Base-by-base conservation (phyloP, 352 stramenopile genomes). In the Pilasporangium apinafurcum region DNA sequence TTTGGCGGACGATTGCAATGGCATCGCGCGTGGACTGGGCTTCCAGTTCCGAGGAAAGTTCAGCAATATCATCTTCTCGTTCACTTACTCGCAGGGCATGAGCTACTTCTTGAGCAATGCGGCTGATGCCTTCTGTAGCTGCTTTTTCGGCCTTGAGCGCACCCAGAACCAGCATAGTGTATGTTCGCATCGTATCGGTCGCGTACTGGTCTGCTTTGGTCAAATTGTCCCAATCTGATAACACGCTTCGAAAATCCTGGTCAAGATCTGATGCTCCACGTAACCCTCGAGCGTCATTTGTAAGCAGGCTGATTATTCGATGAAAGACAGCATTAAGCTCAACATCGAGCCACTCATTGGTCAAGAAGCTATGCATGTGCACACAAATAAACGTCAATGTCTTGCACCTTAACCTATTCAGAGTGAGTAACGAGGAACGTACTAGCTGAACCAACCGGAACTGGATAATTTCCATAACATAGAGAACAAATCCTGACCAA, bases 271-370 rank as follows among this genome's bases (percentile, higher is more conserved):
- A 22, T 2, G 53, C 45, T 0, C 49, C 57, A 38, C 51, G 48
- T 5, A 72, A 32, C 8, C 41, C 8, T 20, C 44, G 41, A 1
- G 48, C 48, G 9, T 68, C 49, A 4, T 17, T 48, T 7, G 34
- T 29, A 18, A 72, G 44, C 21, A 68, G 28, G 5, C 31, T 28
- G 4, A 52, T 13, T 1, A 51, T 8, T 13, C 37, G 53, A 5
- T 31, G 17, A 5, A 48, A 4, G 8, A 65, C 36, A 8, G n/a
- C 27, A 4, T 41, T 31, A 2, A 67, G n/a, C 9, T 65, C 58
- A 1, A 4, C 17, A 18, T 55, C 57, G 17, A 53, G 47, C 46
- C 42, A 65, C 24, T 65, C 62, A 14, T 56, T 36, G 10, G 51
- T 27, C 18, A 72, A 26, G 17, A 71, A 37, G 29, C 48, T 56